Evolutionary conservation across 495 filamentous ascomycete species (phyloP), one percentile per base, ranked within the genome.

Genomic region (Tuber magnatum): DNA sequence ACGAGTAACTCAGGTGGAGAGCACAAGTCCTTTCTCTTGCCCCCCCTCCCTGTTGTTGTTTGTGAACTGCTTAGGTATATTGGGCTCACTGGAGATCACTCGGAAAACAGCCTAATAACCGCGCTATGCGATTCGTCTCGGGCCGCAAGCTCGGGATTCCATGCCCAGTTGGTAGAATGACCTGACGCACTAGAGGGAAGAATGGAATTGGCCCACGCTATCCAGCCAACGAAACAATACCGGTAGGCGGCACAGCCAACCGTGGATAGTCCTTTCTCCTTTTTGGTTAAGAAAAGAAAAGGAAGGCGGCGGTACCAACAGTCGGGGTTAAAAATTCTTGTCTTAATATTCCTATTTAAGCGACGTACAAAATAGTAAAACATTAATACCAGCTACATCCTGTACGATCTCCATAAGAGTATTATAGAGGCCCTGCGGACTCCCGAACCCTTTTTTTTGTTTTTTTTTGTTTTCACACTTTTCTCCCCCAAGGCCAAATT

Each of bases 311-410:
- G 0, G 48, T 56, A 4, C n/a, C n/a, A 32, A 32, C 51, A 5
- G n/a, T 35, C 28, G 56, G 18, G 56, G 28, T 35, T 32, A 35
- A 35, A 65, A 16, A 14, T 35, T 32, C 28, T 61, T 18, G 28
- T 65, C 1, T 65, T 35, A 65, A 65, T 16, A 65, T 65, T 61
- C 56, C 35, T 35, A 65, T 65, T 16, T 65, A 65, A 65, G 56
- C 56, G 28, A 14, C 56, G 28, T 65, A 65, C 56, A 32, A 65
- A 65, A 65, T 65, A 35, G 56, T 65, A 65, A 65, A 65, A 65
- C 14, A 65, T 35, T 7, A 20, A 65, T 65, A 65, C 56, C 28
- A 35, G 28, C 32, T 65, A 35, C 28, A 56, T 10, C 28, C 32
- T 35, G 28, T 65, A 8, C 32, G 0, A 65, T 65, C 56, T 6